Percentiles rank a stretch among this genome's conserved stretches.
phyloP scores from a whole-genome alignment of 495 filamentous ascomycete species.

The Penicillium crystallinum region DNA sequence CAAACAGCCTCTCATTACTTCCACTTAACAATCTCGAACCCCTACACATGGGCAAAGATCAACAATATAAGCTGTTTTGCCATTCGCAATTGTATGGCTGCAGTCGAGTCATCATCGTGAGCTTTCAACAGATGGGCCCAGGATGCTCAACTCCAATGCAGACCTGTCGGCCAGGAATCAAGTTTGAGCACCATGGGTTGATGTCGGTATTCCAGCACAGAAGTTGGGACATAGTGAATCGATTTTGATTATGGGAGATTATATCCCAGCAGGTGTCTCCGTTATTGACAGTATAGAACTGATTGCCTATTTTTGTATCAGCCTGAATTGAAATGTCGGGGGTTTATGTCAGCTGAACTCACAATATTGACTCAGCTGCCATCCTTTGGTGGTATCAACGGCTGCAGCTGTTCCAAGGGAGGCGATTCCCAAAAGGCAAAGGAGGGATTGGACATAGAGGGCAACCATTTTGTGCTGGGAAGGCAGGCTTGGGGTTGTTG shows the following conservation, averaged over 20 bases:
- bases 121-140: constrained; percentile 8
- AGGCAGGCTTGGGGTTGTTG: not conserved
- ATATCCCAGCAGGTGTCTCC: constrained; percentile 30
- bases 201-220: constrained; percentile 28
- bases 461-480: constrained; percentile 9
- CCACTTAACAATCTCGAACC: not conserved
- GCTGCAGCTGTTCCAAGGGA: constrained; percentile 9
- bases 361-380: constrained; percentile 8
- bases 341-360: not conserved
- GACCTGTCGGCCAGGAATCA: constrained; percentile 21
- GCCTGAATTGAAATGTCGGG: not conserved
- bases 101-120: not conserved
- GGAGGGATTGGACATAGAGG: not conserved
- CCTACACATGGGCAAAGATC: not conserved
- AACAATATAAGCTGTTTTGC: not conserved
- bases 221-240: constrained; percentile 20
- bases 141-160: constrained; percentile 16
- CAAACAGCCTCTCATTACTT: not conserved
- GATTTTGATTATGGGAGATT: constrained; percentile 8
- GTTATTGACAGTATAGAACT: constrained; percentile 11
- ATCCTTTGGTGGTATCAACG: not conserved
- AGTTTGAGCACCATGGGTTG: constrained; percentile 22
- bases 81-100: not conserved
- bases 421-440: constrained; percentile 13
- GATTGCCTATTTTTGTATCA: constrained; percentile 10